Percentiles rank a stretch among this genome's conserved stretches.
Evolutionary conservation across 345 rosid species (phyloP).

Genomic region (Eucalyptus sp.): DNA sequence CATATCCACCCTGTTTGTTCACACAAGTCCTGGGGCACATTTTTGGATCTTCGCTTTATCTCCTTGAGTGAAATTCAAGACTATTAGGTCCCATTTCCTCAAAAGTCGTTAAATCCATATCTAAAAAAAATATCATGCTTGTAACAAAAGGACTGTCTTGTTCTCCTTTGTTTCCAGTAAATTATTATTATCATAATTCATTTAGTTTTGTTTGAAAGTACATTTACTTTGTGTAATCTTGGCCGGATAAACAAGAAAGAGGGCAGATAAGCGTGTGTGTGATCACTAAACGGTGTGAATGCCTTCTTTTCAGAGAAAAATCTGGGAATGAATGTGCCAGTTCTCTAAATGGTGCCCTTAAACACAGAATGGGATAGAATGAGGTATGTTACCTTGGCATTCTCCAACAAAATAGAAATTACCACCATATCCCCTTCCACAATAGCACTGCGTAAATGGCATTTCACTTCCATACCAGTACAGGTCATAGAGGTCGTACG

Average conservation of each 20-base stretch:
- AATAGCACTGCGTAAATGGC: no score
- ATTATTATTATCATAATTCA: no score
- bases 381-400: no score
- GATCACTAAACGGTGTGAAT: background rate
- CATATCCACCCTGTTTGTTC: background rate
- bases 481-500: fast-evolving
- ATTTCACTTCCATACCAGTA: no score
- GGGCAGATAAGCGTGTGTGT: background rate
- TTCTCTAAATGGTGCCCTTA: no score
- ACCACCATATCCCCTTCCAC: no score
- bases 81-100: background rate
- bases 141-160: background rate
- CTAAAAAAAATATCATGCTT: background rate
- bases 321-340: no score
- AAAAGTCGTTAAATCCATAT: background rate
- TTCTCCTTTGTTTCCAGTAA: background rate
- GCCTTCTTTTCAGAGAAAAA: background rate
- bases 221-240: background rate
- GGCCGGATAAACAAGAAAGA: background rate
- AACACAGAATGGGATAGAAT: no score
- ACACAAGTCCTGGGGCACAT: background rate
- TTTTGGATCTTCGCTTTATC: background rate
- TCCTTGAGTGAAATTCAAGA: background rate
- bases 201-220: no score
- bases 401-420: no score